These are phyloP conservation scores for Rhizopogon roseolus DNA, from an alignment of 768 basidiomycete species.

Conservation along the genomic window DNA sequence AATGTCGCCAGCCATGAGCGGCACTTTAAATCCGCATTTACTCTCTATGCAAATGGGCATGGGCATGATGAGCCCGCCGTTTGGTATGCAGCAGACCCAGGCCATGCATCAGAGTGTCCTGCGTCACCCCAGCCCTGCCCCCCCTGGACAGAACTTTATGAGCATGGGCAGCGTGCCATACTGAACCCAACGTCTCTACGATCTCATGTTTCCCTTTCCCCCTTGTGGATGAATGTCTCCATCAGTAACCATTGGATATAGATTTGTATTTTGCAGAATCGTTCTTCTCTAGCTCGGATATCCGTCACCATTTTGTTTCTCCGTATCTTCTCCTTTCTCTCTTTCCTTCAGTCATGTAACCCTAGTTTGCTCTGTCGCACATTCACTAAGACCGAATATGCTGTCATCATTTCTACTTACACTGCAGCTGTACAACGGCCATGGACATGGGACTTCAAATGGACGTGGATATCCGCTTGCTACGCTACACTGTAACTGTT, in stretches of 20 bases:
- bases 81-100: slow-evolving; percentile 53
- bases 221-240: not conserved
- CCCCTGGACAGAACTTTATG: slow-evolving; percentile 43
- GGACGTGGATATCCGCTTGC: slow-evolving; percentile 50
- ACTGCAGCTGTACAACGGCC: slow-evolving; percentile 23
- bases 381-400: slow-evolving; percentile 6
- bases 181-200: slow-evolving; percentile 14
- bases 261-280: slow-evolving; percentile 18
- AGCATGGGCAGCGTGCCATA: slow-evolving; percentile 32
- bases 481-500: slow-evolving; percentile 49
- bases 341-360: slow-evolving; percentile 9
- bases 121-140: slow-evolving; percentile 73
- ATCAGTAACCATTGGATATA: slow-evolving; percentile 14
- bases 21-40: slow-evolving; percentile 27
- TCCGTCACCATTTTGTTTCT: slow-evolving; percentile 1
- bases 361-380: slow-evolving; percentile 5
- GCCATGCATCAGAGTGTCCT: slow-evolving; percentile 86
- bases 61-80: slow-evolving; percentile 44
- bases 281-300: not conserved
- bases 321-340: slow-evolving; percentile 11
- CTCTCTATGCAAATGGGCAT: slow-evolving; percentile 46
- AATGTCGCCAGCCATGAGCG: slow-evolving; percentile 26
- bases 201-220: not conserved
- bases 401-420: slow-evolving; percentile 20
- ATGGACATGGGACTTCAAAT: slow-evolving; percentile 47